Percentiles rank a stretch among this genome's conserved stretches.
phyloP scores from a whole-genome alignment of 140 eudicot species.

The Oenanthe javanica region DNA sequence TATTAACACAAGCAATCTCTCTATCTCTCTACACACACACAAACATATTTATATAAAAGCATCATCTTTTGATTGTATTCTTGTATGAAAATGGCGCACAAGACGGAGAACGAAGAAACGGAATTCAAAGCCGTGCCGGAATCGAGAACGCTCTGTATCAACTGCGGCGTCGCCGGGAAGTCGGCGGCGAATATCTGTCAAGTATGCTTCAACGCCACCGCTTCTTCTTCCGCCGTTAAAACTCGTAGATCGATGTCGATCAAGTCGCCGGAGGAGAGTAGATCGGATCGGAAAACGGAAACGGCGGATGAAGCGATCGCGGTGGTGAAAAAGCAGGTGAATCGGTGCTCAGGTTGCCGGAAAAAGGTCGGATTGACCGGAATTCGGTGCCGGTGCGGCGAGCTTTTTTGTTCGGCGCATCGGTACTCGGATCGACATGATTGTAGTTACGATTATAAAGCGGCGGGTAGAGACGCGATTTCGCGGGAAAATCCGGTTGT shows the following conservation, averaged over 20 bases:
- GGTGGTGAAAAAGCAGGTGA: slow-evolving; percentile 44
- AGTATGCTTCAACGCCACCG: slow-evolving; percentile 44
- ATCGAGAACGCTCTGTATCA: slow-evolving; percentile 45
- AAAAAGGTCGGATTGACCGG: slow-evolving; percentile 73
- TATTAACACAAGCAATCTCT: too few species aligned
- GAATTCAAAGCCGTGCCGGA: slow-evolving; percentile 67
- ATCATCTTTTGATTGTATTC: background rate
- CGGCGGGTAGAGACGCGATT: slow-evolving; percentile 71
- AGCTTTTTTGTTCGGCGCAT: slow-evolving; percentile 64
- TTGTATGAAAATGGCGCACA: slow-evolving; percentile 39
- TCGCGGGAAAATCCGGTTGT: slow-evolving; percentile 91
- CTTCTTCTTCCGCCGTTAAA: slow-evolving; percentile 28
- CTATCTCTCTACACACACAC: background rate
- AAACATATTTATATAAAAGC: background rate
- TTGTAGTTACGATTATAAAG: slow-evolving; percentile 66
- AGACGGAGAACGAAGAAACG: slow-evolving; percentile 68
- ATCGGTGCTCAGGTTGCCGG: slow-evolving; percentile 69
- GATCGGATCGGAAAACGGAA: slow-evolving; percentile 27
- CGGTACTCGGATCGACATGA: slow-evolving; percentile 91
- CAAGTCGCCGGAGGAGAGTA: slow-evolving; percentile 29
- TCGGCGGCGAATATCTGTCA: slow-evolving; percentile 55
- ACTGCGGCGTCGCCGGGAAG: slow-evolving; percentile 59
- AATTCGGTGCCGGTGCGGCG: slow-evolving; percentile 82
- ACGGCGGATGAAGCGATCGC: background rate
- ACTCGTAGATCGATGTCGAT: slow-evolving; percentile 46